Conservation (phyloP, 192 early-diverging fungal species). For the Backusella mclennaniae region DNA sequence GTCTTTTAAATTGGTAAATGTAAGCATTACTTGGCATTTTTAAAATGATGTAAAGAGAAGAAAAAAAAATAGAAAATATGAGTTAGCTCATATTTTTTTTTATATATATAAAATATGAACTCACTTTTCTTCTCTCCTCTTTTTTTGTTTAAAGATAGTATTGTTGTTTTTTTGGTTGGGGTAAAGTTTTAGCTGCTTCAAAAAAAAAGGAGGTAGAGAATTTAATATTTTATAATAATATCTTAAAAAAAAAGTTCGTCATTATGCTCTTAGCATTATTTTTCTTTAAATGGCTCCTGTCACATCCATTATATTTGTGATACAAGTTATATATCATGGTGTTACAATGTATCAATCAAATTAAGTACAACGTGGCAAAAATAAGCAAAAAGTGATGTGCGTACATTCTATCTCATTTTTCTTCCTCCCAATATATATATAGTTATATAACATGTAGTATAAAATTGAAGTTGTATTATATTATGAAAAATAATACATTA, state of each 20-base stretch:
- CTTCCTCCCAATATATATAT: not conserved
- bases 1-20: not conserved
- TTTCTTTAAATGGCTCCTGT: not conserved
- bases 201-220: not conserved
- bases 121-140: not conserved
- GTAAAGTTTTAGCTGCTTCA: not conserved
- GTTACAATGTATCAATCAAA: not conserved
- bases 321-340: not conserved
- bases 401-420: not conserved
- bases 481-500: not conserved
- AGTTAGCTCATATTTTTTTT: not conserved
- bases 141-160: not conserved
- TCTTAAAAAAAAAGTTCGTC: not conserved
- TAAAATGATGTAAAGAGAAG: not conserved
- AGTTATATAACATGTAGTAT: not conserved
- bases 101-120: too few species aligned
- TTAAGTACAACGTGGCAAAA: constrained; percentile 1
- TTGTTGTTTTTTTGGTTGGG: not conserved
- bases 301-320: not conserved
- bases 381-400: not conserved
- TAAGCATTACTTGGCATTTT: not conserved
- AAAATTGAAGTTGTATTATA: not conserved
- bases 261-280: not conserved
- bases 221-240: not conserved
- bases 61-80: not conserved